Percentiles rank a stretch among this genome's conserved stretches.
Evolutionary conservation across 495 filamentous ascomycete species (phyloP).

Genomic region (Margaritispora aquatica): DNA sequence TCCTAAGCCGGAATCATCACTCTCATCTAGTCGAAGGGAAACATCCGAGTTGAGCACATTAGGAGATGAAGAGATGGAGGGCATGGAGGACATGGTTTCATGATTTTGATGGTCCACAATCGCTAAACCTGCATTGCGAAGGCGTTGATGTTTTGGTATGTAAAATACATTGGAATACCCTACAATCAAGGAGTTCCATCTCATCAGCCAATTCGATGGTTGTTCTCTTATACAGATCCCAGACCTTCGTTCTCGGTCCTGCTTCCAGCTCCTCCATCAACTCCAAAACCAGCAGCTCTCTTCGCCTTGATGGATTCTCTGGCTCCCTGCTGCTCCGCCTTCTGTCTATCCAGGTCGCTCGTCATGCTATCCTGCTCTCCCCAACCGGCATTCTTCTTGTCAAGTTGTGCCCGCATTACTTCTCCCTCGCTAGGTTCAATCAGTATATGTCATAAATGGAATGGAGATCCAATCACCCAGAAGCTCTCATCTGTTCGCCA

Average conservation of each 20-base stretch:
- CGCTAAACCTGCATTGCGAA: slow-evolving; percentile 25
- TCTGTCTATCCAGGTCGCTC: slow-evolving; percentile 22
- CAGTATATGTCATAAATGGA: too few relatives aligned
- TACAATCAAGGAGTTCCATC: neutral
- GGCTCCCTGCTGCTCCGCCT: slow-evolving; percentile 21
- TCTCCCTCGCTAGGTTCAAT: slow-evolving; percentile 23
- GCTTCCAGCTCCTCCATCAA: slow-evolving; percentile 18
- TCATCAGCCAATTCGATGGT: neutral
- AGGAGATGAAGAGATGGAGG: slow-evolving; percentile 27
- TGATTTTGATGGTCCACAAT: too few relatives aligned
- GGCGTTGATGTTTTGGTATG: slow-evolving; percentile 18
- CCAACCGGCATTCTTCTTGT: slow-evolving; percentile 24
- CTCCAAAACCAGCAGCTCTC: slow-evolving; percentile 8
- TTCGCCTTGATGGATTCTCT: slow-evolving; percentile 15
- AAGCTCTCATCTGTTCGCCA: slow-evolving; percentile 19
- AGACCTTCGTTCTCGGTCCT: slow-evolving; percentile 20
- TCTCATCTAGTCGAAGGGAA: slow-evolving; percentile 33
- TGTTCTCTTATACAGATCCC: slow-evolving; percentile 9
- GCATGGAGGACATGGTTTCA: slow-evolving; percentile 9
- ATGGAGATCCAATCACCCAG: too few relatives aligned
- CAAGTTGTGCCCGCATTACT: slow-evolving; percentile 22
- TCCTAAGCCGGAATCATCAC: slow-evolving; percentile 1
- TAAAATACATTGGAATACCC: slow-evolving; percentile 16
- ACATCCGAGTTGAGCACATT: slow-evolving; percentile 48
- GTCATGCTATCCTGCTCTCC: slow-evolving; percentile 21